These are phyloP conservation scores for Solanum aculeatissimum DNA, from an alignment of 305 asterid species.

Conservation along the genomic window DNA sequence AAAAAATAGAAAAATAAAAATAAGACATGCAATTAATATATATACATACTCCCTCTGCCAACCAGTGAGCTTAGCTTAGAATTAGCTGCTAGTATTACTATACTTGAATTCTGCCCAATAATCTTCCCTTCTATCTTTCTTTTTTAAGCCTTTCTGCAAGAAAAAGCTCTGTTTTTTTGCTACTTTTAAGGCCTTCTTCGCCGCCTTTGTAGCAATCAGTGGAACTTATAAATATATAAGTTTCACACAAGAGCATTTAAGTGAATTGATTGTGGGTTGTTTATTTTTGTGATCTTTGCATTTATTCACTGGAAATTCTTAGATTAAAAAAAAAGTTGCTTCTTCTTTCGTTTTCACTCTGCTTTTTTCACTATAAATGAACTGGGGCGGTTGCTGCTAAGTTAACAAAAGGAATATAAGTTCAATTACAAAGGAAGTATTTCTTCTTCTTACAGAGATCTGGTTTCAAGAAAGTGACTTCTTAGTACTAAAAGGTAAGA, in stretches of 20 bases:
- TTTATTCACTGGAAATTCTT: neutral
- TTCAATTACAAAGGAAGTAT: neutral
- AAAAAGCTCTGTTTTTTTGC: neutral
- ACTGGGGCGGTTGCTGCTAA: slow-evolving; percentile 1
- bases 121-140: neutral
- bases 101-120: neutral
- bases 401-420: neutral
- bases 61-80: neutral
- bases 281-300: neutral
- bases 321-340: neutral
- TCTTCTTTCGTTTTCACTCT: neutral
- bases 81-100: neutral
- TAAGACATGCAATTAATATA: neutral
- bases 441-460: neutral
- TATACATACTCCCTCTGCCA: neutral
- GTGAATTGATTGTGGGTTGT: neutral
- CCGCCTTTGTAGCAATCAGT: neutral
- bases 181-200: neutral
- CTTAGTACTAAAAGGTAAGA: neutral
- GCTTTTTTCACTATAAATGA: neutral
- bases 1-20: no score
- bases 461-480: neutral
- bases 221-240: neutral
- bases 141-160: neutral
- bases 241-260: neutral